Evolutionary conservation across 2,329 filamentous ascomycete genomes (phyloP), one percentile per base, ranked within the genome.

Genomic region (Mycosphaerelloides madeirae): DNA sequence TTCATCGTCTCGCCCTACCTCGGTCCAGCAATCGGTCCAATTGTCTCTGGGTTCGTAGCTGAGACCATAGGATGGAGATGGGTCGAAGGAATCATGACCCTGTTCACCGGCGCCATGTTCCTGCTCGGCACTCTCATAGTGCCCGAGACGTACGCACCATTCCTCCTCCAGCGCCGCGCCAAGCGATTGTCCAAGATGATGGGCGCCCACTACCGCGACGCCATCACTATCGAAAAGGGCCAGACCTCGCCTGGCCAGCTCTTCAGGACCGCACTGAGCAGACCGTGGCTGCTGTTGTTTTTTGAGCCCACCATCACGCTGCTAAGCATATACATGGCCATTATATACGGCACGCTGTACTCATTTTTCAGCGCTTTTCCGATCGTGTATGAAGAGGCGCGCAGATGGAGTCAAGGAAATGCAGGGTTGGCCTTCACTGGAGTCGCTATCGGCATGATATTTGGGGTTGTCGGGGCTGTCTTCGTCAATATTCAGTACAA

Each of bases 371-470:
- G 65, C 13, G 69, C 69, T 11, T 73, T 68, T 54, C 70, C 69
- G 1, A 71, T 85, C 55, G 81, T 87, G 31, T 87, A 81, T 63
- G 74, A 82, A 56, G 55, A 73, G 47, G 54, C 68, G 29, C 75
- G 80, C 38, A 76, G 76, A 35, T 85, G 80, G 78, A 72, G 68
- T 13, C 61, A 72, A 20, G 79, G 79, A 25, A 69, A 81, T 29
- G 76, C 78, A 22, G 80, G 81, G 15, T 69, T 85, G 3, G 73
- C 84, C 1, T 86, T 87, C 63, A 61, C 87, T 18, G 84, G 84
- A 31, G 77, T 87, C 8, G 75, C 79, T 6, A 75, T 85, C 20
- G n/a, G n/a, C n/a, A n/a, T n/a, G n/a, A n/a, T n/a, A n/a, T n/a
- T n/a, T n/a, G n/a, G n/a, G n/a, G n/a, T n/a, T n/a, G n/a, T n/a